Percentiles rank a stretch among this genome's conserved stretches.
phyloP scores from a whole-genome alignment of 306 rosid species.

The Trifolium dubium region DNA sequence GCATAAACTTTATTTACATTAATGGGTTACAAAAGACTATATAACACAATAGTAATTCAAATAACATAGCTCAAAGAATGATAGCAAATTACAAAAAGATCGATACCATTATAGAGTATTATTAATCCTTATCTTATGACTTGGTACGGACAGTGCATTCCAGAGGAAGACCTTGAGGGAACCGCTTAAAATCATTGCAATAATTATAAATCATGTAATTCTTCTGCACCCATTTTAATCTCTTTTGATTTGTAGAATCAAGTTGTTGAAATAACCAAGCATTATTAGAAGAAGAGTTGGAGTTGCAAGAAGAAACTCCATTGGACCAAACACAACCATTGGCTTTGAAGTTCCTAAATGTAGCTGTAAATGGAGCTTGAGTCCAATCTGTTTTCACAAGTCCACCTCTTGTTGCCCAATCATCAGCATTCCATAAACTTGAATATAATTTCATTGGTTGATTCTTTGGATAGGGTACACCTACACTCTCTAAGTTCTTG shows the following conservation, averaged over 20 bases:
- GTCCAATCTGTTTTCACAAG: constrained; percentile 74
- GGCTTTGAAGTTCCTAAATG: constrained; percentile 65
- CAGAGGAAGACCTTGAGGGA: not conserved
- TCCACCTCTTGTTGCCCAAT: constrained; percentile 86
- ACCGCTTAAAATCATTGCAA: constrained; percentile 46
- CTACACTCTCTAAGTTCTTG: constrained; percentile 66
- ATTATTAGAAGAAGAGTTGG: constrained; percentile 22
- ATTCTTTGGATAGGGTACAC: constrained; percentile 63
- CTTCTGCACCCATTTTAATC: constrained; percentile 57
- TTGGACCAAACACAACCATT: constrained; percentile 52
- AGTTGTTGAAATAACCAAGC: constrained; percentile 53
- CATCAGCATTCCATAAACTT: constrained; percentile 75
- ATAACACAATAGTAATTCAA: not conserved
- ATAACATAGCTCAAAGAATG: not conserved
- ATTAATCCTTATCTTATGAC: not conserved
- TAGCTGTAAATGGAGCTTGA: constrained; percentile 68
- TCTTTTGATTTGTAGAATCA: constrained; percentile 44
- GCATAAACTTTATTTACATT: not conserved
- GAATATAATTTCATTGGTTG: constrained; percentile 73
- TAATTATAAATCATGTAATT: constrained; percentile 77
- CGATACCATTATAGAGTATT: too few relatives aligned
- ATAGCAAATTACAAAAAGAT: not conserved
- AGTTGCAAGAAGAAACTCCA: constrained; percentile 54
- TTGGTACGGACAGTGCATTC: not conserved
- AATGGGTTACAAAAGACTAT: not conserved